Evolutionary conservation across 1,284 basidiomycete species (phyloP).

Genomic region (Microbotryum saponariae): DNA sequence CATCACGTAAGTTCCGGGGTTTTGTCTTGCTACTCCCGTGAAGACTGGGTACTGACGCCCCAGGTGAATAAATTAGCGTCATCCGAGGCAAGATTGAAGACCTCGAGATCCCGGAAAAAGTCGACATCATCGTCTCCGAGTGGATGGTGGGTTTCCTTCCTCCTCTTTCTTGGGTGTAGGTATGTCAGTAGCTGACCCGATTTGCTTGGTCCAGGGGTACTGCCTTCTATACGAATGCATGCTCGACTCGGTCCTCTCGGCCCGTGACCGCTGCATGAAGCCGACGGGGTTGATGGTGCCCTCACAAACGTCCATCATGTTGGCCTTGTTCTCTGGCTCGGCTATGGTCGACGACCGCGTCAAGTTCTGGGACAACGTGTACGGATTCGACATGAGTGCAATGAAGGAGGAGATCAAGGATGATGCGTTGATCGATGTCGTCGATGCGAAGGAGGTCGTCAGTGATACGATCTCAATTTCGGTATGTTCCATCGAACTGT

Average conservation of each 20-base stretch:
- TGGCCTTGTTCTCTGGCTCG: conserved; percentile 67
- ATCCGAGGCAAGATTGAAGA: conserved; percentile 83
- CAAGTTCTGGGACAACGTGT: conserved; percentile 82
- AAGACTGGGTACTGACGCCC: not conserved
- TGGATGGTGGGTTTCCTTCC: conserved; percentile 65
- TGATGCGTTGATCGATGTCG: conserved; percentile 74
- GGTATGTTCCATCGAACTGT: conserved; percentile 42
- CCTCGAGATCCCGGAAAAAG: conserved; percentile 60
- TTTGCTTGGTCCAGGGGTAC: conserved; percentile 27
- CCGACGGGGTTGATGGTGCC: conserved; percentile 80
- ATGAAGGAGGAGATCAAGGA: conserved; percentile 65
- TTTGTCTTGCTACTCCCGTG: conserved; percentile 2
- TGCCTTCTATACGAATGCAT: conserved; percentile 72
- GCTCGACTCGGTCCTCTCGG: conserved; percentile 86
- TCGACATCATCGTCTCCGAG: conserved; percentile 90
- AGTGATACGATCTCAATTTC: conserved; percentile 63
- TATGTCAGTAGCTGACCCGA: conserved; percentile 1
- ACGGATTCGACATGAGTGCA: conserved; percentile 76
- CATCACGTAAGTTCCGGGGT: conserved; percentile 54
- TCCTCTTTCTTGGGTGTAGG: conserved; percentile 37
- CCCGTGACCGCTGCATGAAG: conserved; percentile 74
- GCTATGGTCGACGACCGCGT: conserved; percentile 72
- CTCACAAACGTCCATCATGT: conserved; percentile 76
- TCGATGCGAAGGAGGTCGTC: conserved; percentile 60
- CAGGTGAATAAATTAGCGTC: conserved; percentile 48